Base-by-base conservation (phyloP, 2,329 filamentous ascomycete species). In the Ophiostoma himal-ulmi region DNA sequence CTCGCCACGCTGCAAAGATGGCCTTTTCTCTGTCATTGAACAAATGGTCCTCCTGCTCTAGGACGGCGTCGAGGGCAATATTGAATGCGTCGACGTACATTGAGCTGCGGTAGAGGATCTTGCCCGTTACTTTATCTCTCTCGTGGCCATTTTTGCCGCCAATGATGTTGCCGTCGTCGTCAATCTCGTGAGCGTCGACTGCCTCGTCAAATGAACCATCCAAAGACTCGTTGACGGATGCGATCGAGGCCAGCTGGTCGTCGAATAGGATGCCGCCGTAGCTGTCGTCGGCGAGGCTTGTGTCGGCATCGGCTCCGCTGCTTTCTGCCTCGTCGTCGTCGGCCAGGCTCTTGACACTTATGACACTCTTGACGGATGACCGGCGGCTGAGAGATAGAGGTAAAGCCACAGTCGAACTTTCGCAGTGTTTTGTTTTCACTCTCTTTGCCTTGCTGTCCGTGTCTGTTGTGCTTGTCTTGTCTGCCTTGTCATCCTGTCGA, bases 51-150 rank as follows among this genome's bases (percentile, higher is more conserved):
- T 99, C 95, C 71, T 98, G 92, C 67, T 92, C 89, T 14, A 98
- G 81, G 3, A 99, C 95, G 0, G 92, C 97, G 71, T 94, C 89
- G 67, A 99, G 82, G 1, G 94, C 93, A 17, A 98, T 83, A 76
- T 97, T 97, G 83, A 99, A 99, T 0, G 95, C 95, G 80, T 99
- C 95, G 22, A 97, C 93, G 76, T 99, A 99, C 70, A 99, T 92
- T 1, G 94, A 98, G 76, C 89, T 96, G 77, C 88, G 6, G 89
- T 89, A 73, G 84, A 88, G 75, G 93, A 81, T 70, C 91, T 89
- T 14, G 91, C 93, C 74, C 84, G n/a, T 54, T 5, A 13, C 14
- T 1, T 26, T 39, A 0, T 41, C 6, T 8, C 34, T 36, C 13
- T 36, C 60, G 34, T 37, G 26, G 34, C 17, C 60, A 64, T 8